A percentile compares a stretch with the other conserved stretches of the same genome.
phyloP scores from a whole-genome alignment of 805 yeast genomes.

The Wickerhamiella siamensis region DNA sequence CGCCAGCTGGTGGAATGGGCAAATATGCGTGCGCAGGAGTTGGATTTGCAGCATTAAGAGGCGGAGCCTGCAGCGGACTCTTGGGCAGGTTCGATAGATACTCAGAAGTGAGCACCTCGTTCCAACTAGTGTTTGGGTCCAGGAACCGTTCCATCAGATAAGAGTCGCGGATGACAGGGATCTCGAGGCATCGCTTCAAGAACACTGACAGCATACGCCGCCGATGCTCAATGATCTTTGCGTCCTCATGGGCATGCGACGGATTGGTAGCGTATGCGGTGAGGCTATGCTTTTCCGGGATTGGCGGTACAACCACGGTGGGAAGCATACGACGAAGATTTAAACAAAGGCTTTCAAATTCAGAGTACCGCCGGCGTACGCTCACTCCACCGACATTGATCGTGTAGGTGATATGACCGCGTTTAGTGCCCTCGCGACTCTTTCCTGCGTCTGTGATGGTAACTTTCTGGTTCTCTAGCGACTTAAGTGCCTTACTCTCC shows the following conservation, averaged over 20 bases:
- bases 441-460: constrained; percentile 69
- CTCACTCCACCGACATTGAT: constrained; percentile 46
- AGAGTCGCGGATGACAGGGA: constrained; percentile 41
- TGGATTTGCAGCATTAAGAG: constrained; percentile 42
- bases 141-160: constrained; percentile 61
- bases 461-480: constrained; percentile 6
- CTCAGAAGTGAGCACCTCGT: constrained; percentile 49
- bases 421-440: constrained; percentile 61
- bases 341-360: constrained; percentile 71
- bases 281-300: constrained; percentile 71
- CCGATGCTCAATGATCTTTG: constrained; percentile 43
- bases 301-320: constrained; percentile 76
- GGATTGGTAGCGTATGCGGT: constrained; percentile 33
- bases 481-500: neutral
- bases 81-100: constrained; percentile 41
- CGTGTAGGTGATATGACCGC: constrained; percentile 73
- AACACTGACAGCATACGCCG: constrained; percentile 64
- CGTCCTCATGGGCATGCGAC: constrained; percentile 32
- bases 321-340: constrained; percentile 63
- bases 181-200: constrained; percentile 55
- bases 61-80: constrained; percentile 44
- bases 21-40: constrained; percentile 45
- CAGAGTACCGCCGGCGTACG: constrained; percentile 79
- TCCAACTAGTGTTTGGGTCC: constrained; percentile 77
- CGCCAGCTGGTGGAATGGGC: constrained; percentile 42